These are phyloP conservation scores for Aaosphaeria pasadenensis DNA, from an alignment of 2,329 filamentous ascomycete species.

Conservation along the genomic window DNA sequence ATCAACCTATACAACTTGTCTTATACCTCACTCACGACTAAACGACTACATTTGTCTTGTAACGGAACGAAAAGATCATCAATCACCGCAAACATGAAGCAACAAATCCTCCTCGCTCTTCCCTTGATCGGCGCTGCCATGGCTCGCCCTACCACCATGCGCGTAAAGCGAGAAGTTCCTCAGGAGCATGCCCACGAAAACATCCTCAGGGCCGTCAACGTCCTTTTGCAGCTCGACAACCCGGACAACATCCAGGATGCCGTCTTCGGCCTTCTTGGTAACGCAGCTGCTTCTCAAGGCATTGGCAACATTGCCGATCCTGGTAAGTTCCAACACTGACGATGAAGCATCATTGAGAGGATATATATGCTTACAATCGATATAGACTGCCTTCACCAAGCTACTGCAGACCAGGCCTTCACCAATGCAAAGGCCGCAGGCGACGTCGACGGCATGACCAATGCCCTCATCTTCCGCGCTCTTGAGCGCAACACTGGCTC, in stretches of 20 bases:
- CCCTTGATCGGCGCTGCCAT: conserved; percentile 26
- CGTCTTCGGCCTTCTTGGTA: conserved; percentile 54
- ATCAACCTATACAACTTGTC: conserved; percentile 7
- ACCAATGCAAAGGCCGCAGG: conserved; percentile 56
- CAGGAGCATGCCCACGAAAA: conserved; percentile 57
- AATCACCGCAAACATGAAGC: conserved; percentile 28
- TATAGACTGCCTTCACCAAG: conserved; percentile 57
- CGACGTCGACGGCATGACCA: conserved; percentile 54
- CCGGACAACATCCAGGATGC: conserved; percentile 48
- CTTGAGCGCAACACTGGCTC: conserved; percentile 60
- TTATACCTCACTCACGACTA: conserved; percentile 1
- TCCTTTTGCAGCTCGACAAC: conserved; percentile 46
- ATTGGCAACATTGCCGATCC: conserved; percentile 49
- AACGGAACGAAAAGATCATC: conserved; percentile 1
- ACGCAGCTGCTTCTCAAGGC: conserved; percentile 49
- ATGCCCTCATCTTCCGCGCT: conserved; percentile 52
- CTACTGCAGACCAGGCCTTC: conserved; percentile 57
- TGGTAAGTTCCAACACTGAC: conserved; percentile 11
- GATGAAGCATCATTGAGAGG: too few species aligned
- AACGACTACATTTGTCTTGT: background rate
- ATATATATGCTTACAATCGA: too few species aligned
- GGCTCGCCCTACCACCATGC: conserved; percentile 21
- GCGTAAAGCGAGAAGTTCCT: conserved; percentile 50
- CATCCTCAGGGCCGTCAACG: conserved; percentile 46
- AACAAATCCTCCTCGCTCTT: conserved; percentile 23